Evolutionary conservation across 352 stramenopile species (phyloP).

Genomic region (Globisporangium recalcitrans): DNA sequence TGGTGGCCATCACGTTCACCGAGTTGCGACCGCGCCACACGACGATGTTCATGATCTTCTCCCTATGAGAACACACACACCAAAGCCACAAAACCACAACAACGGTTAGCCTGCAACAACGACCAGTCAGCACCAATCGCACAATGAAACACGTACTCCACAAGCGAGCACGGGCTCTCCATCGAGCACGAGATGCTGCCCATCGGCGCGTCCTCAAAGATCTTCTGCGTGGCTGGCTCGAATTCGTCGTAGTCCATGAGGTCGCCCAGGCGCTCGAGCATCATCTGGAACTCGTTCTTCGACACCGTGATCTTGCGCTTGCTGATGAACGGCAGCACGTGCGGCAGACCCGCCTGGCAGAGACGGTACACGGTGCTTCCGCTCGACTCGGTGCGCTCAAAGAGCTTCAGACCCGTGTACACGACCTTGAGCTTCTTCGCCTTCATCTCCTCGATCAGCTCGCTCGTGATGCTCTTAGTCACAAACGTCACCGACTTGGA

Average conservation of each 20-base stretch:
- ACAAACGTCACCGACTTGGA: conserved; percentile 84
- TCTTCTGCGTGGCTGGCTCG: conserved; percentile 36
- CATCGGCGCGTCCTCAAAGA: conserved; percentile 54
- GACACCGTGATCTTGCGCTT: conserved; percentile 62
- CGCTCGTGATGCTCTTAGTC: conserved; percentile 77
- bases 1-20: conserved; percentile 83
- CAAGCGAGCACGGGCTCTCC: conserved; percentile 46
- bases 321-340: conserved; percentile 82
- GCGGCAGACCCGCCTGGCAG: conserved; percentile 80
- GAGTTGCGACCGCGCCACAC: conserved; percentile 84
- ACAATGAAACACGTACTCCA: conserved; percentile 48
- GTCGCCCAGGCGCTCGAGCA: conserved; percentile 77
- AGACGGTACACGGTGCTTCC: conserved; percentile 82
- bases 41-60: conserved; percentile 80
- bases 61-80: conserved; percentile 31
- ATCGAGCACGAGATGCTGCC: conserved; percentile 79
- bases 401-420: conserved; percentile 90
- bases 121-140: neutral
- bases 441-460: conserved; percentile 81
- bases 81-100: neutral
- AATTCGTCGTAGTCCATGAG: conserved; percentile 85
- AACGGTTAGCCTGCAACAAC: neutral
- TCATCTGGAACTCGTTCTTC: conserved; percentile 75
- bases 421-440: conserved; percentile 86
- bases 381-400: conserved; percentile 82